A percentile compares a stretch with the other conserved stretches of the same genome.
phyloP scores from a whole-genome alignment of 768 basidiomycete species.

The Lentinula detonsa region DNA sequence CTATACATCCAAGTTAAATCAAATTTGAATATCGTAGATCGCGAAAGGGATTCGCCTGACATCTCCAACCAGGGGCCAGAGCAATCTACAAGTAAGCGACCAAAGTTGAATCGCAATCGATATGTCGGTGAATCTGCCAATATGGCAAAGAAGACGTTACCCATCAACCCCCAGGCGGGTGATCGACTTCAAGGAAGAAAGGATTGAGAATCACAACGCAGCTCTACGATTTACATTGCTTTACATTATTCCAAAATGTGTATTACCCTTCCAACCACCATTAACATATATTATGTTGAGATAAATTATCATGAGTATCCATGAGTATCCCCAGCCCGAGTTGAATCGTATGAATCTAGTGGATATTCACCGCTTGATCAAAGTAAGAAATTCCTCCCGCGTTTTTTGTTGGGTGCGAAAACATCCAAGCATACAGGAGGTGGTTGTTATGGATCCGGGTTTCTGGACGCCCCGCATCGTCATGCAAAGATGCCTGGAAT shows the following conservation, averaged over 20 bases:
- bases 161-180: conserved; percentile 51
- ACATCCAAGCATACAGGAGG: conserved; percentile 97
- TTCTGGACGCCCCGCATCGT: conserved; percentile 99
- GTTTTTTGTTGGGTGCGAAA: conserved; percentile 99
- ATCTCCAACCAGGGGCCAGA: conserved; percentile 16
- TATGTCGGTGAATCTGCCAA: conserved; percentile 2
- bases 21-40: conserved; percentile 35
- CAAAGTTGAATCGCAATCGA: conserved; percentile 3
- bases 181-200: conserved; percentile 56
- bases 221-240: conserved; percentile 8
- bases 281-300: conserved; percentile 10
- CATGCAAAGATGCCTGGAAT: conserved; percentile 89
- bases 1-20: not conserved
- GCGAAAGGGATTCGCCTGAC: conserved; percentile 51
- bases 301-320: conserved; percentile 6
- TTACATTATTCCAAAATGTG: not conserved
- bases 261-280: not conserved
- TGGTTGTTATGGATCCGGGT: conserved; percentile 91
- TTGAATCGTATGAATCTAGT: conserved; percentile 34
- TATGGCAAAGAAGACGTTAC: conserved; percentile 5
- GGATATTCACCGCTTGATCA: conserved; percentile 50
- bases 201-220: conserved; percentile 29
- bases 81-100: conserved; percentile 4
- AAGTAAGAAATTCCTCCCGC: conserved; percentile 89
- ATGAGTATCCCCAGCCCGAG: conserved; percentile 32